phyloP scores from a whole-genome alignment of 371 early-diverging fungal genomes.

The Phascolomyces articulosus region DNA sequence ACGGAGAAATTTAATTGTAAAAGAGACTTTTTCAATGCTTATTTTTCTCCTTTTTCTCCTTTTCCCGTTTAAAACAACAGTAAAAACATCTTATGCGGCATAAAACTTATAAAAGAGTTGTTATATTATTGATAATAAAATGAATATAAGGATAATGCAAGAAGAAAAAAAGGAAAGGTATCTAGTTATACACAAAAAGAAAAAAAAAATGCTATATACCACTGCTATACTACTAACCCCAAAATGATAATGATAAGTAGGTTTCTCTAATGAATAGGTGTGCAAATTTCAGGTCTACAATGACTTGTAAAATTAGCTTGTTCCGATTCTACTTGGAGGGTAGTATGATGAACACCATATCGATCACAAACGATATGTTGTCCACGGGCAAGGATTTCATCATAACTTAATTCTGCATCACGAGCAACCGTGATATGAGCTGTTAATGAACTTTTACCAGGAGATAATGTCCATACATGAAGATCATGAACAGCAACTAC shows the following conservation, averaged over 20 bases:
- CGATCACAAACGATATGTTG: slow-evolving; percentile 66
- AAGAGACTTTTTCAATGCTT: too few relatives aligned
- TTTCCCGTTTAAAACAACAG: too few relatives aligned
- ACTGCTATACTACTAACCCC: too few relatives aligned
- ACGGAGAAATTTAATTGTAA: too few relatives aligned
- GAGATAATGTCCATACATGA: slow-evolving; percentile 78
- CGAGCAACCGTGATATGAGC: slow-evolving; percentile 46
- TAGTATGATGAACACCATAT: slow-evolving; percentile 74
- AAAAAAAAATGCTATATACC: not conserved
- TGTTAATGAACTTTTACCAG: slow-evolving; percentile 63
- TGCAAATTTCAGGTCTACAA: slow-evolving; percentile 28
- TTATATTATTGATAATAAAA: too few relatives aligned
- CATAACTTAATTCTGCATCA: slow-evolving; percentile 34
- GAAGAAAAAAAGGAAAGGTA: not conserved
- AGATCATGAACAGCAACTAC: slow-evolving; percentile 74
- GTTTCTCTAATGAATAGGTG: slow-evolving; percentile 5
- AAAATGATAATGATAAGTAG: not conserved
- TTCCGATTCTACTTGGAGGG: slow-evolving; percentile 71
- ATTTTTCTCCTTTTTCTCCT: too few relatives aligned
- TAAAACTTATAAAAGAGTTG: too few relatives aligned
- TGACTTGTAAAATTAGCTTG: slow-evolving; percentile 31
- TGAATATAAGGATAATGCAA: not conserved
- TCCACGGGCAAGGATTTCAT: slow-evolving; percentile 57
- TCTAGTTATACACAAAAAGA: slow-evolving; percentile 2
- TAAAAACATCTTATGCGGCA: too few relatives aligned